Conservation (phyloP, 768 basidiomycete genomes). For the Postia placenta region DNA sequence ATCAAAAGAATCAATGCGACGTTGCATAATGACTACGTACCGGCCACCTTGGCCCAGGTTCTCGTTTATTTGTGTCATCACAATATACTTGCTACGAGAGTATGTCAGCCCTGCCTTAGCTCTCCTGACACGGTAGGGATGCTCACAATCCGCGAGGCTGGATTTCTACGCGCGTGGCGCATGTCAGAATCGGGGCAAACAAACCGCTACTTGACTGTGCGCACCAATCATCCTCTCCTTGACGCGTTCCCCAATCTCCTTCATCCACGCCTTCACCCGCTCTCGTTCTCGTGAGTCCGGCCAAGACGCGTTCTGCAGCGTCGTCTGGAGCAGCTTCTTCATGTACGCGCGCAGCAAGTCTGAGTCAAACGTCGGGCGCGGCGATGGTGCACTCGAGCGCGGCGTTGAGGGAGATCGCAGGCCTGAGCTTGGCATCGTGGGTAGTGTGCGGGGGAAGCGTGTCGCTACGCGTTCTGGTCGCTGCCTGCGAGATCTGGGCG, state of each 20-base stretch:
- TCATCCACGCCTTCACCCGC: constrained; percentile 68
- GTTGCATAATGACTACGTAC: constrained; percentile 33
- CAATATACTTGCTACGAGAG: constrained; percentile 70
- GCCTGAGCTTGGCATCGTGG: constrained; percentile 1
- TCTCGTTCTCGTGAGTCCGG: constrained; percentile 64
- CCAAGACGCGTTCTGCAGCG: constrained; percentile 61
- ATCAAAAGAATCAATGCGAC: constrained; percentile 1
- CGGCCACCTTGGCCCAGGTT: constrained; percentile 82
- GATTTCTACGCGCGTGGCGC: constrained; percentile 40
- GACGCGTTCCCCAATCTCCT: constrained; percentile 77
- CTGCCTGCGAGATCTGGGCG: not conserved
- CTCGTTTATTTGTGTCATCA: constrained; percentile 80
- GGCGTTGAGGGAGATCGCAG: constrained; percentile 16
- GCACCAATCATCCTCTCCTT: constrained; percentile 74
- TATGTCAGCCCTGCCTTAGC: constrained; percentile 4
- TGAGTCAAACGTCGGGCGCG: constrained; percentile 56
- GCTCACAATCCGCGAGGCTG: constrained; percentile 80
- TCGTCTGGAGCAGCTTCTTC: constrained; percentile 72
- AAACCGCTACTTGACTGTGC: constrained; percentile 7
- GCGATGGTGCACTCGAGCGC: constrained; percentile 49
- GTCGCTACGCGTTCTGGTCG: not conserved
- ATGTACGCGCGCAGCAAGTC: constrained; percentile 74
- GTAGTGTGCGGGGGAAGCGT: not conserved
- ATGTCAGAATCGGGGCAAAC: not conserved
- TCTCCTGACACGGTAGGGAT: not conserved